A percentile compares a stretch with the other conserved stretches of the same genome.
Evolutionary conservation across 768 basidiomycete genomes (phyloP).

Genomic region (Phylloporus rhodoxanthus): DNA sequence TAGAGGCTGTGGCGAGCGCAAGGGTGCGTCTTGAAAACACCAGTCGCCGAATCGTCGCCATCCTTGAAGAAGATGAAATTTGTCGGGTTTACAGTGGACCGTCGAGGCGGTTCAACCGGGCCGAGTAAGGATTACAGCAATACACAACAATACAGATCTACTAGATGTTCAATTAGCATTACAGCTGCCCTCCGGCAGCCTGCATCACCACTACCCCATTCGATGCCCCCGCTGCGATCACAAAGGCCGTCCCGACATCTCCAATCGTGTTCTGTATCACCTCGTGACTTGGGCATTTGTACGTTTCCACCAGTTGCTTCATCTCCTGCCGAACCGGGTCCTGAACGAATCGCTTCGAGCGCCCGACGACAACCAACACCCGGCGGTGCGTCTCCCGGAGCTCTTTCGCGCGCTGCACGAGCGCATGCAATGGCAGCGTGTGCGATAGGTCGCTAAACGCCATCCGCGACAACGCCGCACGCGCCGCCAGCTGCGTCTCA

Average conservation of each 20-base stretch:
- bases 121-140: too few species aligned
- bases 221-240: conserved; percentile 52
- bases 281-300: conserved; percentile 9
- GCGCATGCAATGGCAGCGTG: conserved; percentile 49
- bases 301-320: conserved; percentile 37
- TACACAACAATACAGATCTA: background rate
- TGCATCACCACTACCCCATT: conserved; percentile 67
- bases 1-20: conserved; percentile 47
- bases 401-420: conserved; percentile 39
- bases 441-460: conserved; percentile 50
- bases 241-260: conserved; percentile 74
- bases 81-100: background rate
- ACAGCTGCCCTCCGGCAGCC: conserved; percentile 34
- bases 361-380: conserved; percentile 64
- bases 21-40: conserved; percentile 55
- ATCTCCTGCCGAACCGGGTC: conserved; percentile 60
- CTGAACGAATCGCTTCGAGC: conserved; percentile 64
- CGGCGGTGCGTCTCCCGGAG: conserved; percentile 30
- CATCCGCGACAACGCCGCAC: conserved; percentile 54
- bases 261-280: conserved; percentile 75
- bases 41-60: conserved; percentile 10
- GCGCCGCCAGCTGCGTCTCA: conserved; percentile 5
- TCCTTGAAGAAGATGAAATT: background rate
- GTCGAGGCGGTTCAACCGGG: background rate
- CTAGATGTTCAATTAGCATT: background rate